Base-by-base conservation (phyloP, 371 early-diverging fungal genomes). In the Sporodiniella umbellata region DNA sequence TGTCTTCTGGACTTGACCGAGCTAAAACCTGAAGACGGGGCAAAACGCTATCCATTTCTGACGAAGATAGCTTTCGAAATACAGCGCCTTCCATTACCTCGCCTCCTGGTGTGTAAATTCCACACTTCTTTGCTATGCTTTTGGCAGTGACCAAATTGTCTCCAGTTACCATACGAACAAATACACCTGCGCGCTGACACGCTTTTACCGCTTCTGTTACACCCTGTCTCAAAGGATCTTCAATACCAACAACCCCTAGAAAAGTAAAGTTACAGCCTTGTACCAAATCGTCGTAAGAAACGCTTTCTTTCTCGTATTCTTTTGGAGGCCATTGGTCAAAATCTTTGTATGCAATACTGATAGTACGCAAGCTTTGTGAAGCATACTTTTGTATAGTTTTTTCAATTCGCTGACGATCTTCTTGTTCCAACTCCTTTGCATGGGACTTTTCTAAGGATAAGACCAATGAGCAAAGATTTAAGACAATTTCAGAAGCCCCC, bases 401-500 rank as follows among this genome's bases (percentile, higher is more conserved):
- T 39, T 77, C 69, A 8, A 84, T 57, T 2, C 70, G 70, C 14
- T 53, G 60, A 3, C 56, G 54, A 31, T 76, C 70, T 39, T 79
- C 83, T 3, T 25, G 43, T 2, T 56, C 66, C 15, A 84, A 31
- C 1, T 70, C 72, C 28, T 88, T 60, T 3, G 74, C 67, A 4
- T 64, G 47, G 3, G 46, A 25, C 7, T 49, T 51, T 14, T 66
- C 68, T 23, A 64, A 38, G 51, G 81, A 51, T 19, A 72, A 28
- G 40, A 70, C 66, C 12, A 43, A 56, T 26, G 52, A 42, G 30
- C 74, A 78, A 33, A 57, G 26, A 11, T 55, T 39, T 15, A 95
- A 68, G 6, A 95, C 72, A 37, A 93, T 85, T 70, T 94, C 96
- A 14, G 90, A 83, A 5, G 94, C 95, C 18, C 94, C 96, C 68